These are phyloP conservation scores for Flaveria trinervia DNA, from an alignment of 129 eudicot species.

Conservation along the genomic window DNA sequence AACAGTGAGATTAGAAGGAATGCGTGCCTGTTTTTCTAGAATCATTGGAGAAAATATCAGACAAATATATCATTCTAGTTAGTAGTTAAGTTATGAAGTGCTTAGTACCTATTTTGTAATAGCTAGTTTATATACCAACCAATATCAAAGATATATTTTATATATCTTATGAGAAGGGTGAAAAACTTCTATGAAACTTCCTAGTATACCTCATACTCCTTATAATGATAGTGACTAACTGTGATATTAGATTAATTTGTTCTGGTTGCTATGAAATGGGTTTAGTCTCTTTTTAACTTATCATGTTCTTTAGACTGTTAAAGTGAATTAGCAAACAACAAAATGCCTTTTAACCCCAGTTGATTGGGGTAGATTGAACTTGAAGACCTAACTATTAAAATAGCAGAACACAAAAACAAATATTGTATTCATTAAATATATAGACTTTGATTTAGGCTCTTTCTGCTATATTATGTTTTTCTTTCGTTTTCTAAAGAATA, in stretches of 20 bases:
- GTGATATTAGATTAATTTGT: not conserved
- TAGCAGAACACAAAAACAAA: not conserved
- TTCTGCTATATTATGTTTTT: not conserved
- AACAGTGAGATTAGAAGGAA: not conserved
- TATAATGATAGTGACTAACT: not conserved
- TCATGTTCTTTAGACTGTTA: not conserved
- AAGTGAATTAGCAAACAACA: not conserved
- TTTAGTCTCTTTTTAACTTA: not conserved
- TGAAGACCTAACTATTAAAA: not conserved
- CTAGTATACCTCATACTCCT: too few species aligned
- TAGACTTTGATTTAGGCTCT: not conserved
- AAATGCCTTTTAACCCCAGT: not conserved
- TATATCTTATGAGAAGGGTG: too few species aligned
- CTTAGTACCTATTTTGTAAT: not conserved
- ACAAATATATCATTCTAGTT: not conserved
- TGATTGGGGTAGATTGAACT: slow-evolving; percentile 11
- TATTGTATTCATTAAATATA: not conserved
- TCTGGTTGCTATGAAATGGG: not conserved
- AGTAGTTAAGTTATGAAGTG: not conserved
- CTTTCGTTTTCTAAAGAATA: not conserved
- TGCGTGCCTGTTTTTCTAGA: not conserved
- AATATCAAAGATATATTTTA: not conserved
- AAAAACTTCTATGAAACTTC: not conserved
- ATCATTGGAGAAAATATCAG: not conserved
- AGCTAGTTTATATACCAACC: not conserved